phyloP scores from a whole-genome alignment of 805 yeast species.

The Myxozyma monticola region DNA sequence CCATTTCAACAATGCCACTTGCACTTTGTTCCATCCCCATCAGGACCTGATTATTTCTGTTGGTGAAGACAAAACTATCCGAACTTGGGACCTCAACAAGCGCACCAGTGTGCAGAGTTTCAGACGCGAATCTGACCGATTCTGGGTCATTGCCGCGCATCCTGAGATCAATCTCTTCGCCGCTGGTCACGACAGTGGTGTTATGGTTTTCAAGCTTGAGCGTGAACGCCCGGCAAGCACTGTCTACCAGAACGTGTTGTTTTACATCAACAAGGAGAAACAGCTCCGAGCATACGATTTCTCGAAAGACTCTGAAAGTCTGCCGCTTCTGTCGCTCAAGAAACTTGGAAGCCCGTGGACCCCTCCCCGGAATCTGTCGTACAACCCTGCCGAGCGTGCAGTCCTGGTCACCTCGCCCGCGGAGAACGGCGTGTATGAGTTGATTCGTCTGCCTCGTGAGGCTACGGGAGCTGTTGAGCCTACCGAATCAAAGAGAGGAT shows the following conservation, averaged over 20 bases:
- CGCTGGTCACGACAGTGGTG: constrained; percentile 92
- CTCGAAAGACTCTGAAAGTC: constrained; percentile 58
- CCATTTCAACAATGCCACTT: constrained; percentile 88
- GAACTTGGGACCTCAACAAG: constrained; percentile 95
- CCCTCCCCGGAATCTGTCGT: constrained; percentile 78
- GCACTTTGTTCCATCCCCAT: constrained; percentile 88
- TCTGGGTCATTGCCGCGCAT: constrained; percentile 89
- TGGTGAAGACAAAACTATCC: constrained; percentile 91
- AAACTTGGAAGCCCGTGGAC: constrained; percentile 84
- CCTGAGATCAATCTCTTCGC: constrained; percentile 91
- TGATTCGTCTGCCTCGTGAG: constrained; percentile 77
- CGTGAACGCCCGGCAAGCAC: constrained; percentile 96
- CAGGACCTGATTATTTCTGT: constrained; percentile 91
- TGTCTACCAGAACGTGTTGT: constrained; percentile 67
- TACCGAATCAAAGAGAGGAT: constrained; percentile 71
- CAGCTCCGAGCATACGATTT: constrained; percentile 81
- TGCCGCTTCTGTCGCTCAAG: constrained; percentile 81
- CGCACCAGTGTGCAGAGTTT: constrained; percentile 92
- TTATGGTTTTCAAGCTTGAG: constrained; percentile 94
- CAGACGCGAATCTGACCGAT: constrained; percentile 89
- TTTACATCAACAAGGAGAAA: constrained; percentile 77
- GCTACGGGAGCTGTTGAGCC: constrained; percentile 95
- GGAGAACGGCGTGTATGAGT: constrained; percentile 65
- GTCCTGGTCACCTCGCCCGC: constrained; percentile 72
- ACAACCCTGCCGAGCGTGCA: constrained; percentile 89